Evolutionary conservation across 2,329 filamentous ascomycete species (phyloP).

Genomic region (Scedosporium dehoogii): DNA sequence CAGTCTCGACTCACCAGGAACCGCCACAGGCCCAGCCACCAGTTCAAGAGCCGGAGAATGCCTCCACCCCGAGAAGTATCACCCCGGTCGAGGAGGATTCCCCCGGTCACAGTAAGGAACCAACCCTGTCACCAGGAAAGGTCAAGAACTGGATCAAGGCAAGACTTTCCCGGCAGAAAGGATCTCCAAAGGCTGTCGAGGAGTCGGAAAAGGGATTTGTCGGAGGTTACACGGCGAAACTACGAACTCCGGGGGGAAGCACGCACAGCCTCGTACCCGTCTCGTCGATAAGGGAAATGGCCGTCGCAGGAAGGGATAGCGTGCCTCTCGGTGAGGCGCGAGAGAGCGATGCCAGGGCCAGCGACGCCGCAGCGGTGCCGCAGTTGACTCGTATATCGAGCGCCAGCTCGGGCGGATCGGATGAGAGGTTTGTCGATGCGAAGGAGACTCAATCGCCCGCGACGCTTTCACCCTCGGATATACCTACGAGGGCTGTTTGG

Average conservation of each 20-base stretch:
- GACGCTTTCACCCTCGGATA: neutral
- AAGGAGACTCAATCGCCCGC: neutral
- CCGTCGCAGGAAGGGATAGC: neutral
- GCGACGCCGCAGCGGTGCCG: neutral
- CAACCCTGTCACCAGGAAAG: conserved; percentile 10
- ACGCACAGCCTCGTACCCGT: neutral
- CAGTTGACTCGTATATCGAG: neutral
- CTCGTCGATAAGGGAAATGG: neutral
- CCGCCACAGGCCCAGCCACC: neutral
- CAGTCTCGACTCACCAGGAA: neutral
- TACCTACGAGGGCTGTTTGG: conserved; percentile 14
- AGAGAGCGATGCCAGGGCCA: neutral
- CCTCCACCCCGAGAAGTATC: neutral
- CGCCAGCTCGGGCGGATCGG: neutral
- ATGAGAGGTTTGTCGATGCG: conserved; percentile 4
- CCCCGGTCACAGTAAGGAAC: neutral
- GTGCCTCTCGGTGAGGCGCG: neutral
- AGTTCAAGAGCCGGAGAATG: neutral
- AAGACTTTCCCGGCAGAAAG: neutral
- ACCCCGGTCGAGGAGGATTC: neutral
- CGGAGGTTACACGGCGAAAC: neutral
- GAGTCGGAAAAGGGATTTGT: neutral
- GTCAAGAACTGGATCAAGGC: conserved; percentile 6
- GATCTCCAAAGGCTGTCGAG: neutral
- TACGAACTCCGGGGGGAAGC: neutral